Conservation (phyloP, 139 green algal genomes). For the Coelastrella sp. region DNA sequence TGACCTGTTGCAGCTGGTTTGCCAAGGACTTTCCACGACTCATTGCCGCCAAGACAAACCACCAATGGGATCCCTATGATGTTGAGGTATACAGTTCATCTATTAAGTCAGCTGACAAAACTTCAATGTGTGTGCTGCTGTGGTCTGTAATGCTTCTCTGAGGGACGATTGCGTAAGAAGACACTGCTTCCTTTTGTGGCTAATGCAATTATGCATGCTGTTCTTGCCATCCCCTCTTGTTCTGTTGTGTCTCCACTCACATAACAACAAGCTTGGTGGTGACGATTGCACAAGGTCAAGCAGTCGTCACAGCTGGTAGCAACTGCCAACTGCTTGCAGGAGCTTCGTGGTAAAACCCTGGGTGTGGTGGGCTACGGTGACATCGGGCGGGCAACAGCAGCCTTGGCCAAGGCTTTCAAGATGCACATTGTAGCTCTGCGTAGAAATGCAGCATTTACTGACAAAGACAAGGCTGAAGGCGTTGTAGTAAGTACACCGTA, state of each 20-base stretch:
- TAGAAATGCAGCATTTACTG: constrained; percentile 64
- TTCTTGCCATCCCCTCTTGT: too few species aligned
- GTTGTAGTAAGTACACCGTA: constrained; percentile 53
- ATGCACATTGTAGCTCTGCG: constrained; percentile 80
- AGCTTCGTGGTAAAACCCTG: constrained; percentile 81
- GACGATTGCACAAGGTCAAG: background rate
- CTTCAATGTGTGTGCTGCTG: background rate
- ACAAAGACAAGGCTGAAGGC: constrained; percentile 61
- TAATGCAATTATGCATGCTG: too few species aligned
- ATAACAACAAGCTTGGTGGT: too few species aligned
- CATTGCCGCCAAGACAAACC: constrained; percentile 41
- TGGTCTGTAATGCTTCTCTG: too few species aligned
- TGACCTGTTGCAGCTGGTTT: constrained; percentile 84
- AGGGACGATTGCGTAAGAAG: too few species aligned
- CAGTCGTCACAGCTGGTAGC: background rate
- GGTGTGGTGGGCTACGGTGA: constrained; percentile 80
- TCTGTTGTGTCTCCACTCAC: too few species aligned
- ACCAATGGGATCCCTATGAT: constrained; percentile 62
- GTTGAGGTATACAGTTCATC: constrained; percentile 53
- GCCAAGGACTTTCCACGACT: constrained; percentile 81
- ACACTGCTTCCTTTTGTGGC: too few species aligned
- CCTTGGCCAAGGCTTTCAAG: constrained; percentile 75
- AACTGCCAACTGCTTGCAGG: constrained; percentile 12
- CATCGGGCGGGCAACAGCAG: constrained; percentile 51
- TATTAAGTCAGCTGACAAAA: too few species aligned